Base-by-base conservation (phyloP, 768 basidiomycete species). In the Collybia mongolica region DNA sequence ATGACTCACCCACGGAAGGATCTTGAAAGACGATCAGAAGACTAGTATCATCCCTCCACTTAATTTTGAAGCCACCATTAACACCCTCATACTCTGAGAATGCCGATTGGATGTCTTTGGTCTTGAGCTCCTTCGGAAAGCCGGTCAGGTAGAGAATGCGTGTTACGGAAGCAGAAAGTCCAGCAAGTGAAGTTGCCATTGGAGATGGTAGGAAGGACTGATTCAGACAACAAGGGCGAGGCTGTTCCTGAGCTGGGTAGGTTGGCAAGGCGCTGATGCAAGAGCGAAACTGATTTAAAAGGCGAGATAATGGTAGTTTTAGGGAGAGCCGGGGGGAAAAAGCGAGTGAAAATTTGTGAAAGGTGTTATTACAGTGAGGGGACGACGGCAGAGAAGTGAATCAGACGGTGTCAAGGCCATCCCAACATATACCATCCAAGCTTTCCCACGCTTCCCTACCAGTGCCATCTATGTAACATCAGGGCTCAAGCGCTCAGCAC, bases 31-130 rank as follows among this genome's bases (percentile, higher is more conserved):
- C 97, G 58, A 97, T 88, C 60, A 95, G 73, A 36, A 96, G 88
- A 64, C 90, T 95, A 32, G 92, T 93, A 70, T 99, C 97, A 69
- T 99, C 95, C 60, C 84, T 81, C 97, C 97, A 99, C 68, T 99
- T 99, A 66, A 99, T 95, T 79, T 95, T 93, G 76, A 96, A 97
- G 19, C 97, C 97, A 23, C 96, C 97, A 49, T 76, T 82, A 46
- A 85, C 74, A 52, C 72, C 78, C 61, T 97, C 93, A 81, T 88
- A 98, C 39, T 94, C 93, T 44, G 85, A 75, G 68, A 98, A 97
- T 39, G 93, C 89, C 38, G 77, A 65, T 65, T 98, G 94, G 43
- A 99, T 90, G 70, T 99, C 97, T 67, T 93, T 88, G 45, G 97
- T 99, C 76, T 98, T 99, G 62, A 99, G 83, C 73, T 94, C 89